A percentile compares a stretch with the other conserved stretches of the same genome.
phyloP scores from a whole-genome alignment of 2,329 filamentous ascomycete genomes.

The Davidsoniella eucalypti region DNA sequence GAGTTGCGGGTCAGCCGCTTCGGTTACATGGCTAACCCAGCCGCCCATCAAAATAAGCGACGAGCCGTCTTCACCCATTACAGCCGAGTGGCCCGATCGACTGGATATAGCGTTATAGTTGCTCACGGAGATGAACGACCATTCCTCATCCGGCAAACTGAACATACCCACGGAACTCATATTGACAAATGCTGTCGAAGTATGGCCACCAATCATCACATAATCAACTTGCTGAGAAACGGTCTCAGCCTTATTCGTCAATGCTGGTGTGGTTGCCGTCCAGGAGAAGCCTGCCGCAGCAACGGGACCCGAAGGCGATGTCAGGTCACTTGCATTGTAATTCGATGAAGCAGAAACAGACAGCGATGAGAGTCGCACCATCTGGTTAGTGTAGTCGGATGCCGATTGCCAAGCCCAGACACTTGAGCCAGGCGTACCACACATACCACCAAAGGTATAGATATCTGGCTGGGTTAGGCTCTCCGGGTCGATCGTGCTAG shows the following conservation, averaged over 20 bases:
- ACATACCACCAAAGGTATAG: conserved; percentile 87
- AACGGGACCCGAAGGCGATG: conserved; percentile 20
- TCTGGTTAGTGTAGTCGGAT: conserved; percentile 65
- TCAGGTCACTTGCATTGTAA: conserved; percentile 9
- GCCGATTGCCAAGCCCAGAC: conserved; percentile 46
- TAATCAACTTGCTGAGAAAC: conserved; percentile 61
- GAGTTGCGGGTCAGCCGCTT: conserved; percentile 67
- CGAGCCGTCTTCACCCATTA: conserved; percentile 62
- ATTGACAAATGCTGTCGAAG: conserved; percentile 69
- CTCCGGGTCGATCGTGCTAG: conserved; percentile 36
- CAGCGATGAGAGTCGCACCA: conserved; percentile 41
- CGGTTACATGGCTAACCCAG: conserved; percentile 72
- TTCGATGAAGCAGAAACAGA: conserved; percentile 24
- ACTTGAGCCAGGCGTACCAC: conserved; percentile 21
- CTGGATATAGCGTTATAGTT: conserved; percentile 42
- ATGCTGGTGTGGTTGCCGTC: conserved; percentile 54
- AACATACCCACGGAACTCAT: conserved; percentile 85
- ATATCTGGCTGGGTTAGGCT: conserved; percentile 28
- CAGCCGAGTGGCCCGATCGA: conserved; percentile 74
- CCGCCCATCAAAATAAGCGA: conserved; percentile 71
- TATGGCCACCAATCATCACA: conserved; percentile 74
- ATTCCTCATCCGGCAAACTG: conserved; percentile 69
- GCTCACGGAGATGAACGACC: conserved; percentile 52
- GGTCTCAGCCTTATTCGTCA: conserved; percentile 47
- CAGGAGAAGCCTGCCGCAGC: conserved; percentile 78